A percentile compares a stretch with the other conserved stretches of the same genome.
phyloP scores from a whole-genome alignment of 768 basidiomycete species.

The Lentinula guzmanii region DNA sequence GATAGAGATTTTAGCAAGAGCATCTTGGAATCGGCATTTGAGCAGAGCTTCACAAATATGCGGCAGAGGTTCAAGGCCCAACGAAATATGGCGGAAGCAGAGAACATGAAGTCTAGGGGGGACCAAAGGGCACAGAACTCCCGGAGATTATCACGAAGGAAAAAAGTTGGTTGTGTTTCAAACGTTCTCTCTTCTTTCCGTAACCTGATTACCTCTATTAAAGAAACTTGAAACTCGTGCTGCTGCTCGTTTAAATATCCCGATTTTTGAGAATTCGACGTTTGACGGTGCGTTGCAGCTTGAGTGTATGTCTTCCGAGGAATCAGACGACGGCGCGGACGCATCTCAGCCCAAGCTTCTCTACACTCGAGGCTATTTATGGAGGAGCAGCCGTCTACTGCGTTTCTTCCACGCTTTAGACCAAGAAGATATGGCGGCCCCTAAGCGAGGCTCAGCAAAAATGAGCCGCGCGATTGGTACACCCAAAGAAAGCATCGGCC shows the following conservation, averaged over 20 bases:
- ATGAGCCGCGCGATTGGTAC: constrained; percentile 49
- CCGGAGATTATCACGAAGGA: constrained; percentile 54
- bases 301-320: constrained; percentile 80
- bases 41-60: constrained; percentile 65
- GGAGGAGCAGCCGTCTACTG: constrained; percentile 63
- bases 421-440: constrained; percentile 43
- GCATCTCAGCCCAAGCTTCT: constrained; percentile 23
- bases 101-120: constrained; percentile 44
- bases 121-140: constrained; percentile 57
- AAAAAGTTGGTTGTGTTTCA: constrained; percentile 40
- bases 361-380: constrained; percentile 51
- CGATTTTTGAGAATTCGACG: constrained; percentile 49
- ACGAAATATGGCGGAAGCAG: constrained; percentile 39
- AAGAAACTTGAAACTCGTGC: constrained; percentile 69
- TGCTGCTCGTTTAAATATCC: constrained; percentile 48
- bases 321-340: constrained; percentile 46
- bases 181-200: constrained; percentile 2
- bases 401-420: constrained; percentile 60
- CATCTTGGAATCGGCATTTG: constrained; percentile 55
- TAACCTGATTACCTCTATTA: constrained; percentile 8
- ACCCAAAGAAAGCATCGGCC: constrained; percentile 46
- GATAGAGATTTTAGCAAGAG: constrained; percentile 64
- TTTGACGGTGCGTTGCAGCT: constrained; percentile 68
- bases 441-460: constrained; percentile 54
- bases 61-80: constrained; percentile 64